phyloP scores from a whole-genome alignment of 176 grass and related monocot species.

The Eleusine coracana region DNA sequence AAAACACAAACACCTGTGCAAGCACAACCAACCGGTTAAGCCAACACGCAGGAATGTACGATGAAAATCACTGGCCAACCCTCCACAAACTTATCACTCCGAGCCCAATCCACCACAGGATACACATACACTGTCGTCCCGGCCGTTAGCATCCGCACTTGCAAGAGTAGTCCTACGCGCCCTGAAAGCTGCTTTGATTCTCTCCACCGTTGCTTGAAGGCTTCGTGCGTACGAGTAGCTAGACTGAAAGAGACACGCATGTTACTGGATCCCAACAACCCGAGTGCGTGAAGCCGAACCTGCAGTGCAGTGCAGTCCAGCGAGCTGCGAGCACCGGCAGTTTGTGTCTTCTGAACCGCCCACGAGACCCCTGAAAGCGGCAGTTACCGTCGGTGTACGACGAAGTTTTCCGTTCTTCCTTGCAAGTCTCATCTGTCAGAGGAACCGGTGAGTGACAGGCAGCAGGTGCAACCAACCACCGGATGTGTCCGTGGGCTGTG shows the following conservation, averaged over 20 bases:
- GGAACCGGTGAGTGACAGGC: not conserved
- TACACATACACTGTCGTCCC: not conserved
- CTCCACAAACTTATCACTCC: too few relatives aligned
- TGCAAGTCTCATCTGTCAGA: not conserved
- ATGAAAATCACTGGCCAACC: too few relatives aligned
- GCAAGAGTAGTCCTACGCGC: not conserved
- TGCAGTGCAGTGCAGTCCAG: not conserved
- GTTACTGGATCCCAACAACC: not conserved
- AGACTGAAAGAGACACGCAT: not conserved
- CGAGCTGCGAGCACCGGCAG: not conserved
- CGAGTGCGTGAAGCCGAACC: not conserved
- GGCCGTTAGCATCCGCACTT: not conserved
- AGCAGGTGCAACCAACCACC: conserved; percentile 10
- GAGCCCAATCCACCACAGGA: too few relatives aligned
- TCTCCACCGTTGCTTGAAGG: not conserved
- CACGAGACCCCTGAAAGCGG: not conserved
- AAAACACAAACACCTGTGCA: too few relatives aligned
- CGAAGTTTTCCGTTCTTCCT: not conserved
- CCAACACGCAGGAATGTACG: too few relatives aligned
- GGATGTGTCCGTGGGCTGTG: too few relatives aligned
- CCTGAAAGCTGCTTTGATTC: conserved; percentile 4
- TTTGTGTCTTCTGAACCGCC: not conserved
- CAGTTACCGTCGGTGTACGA: not conserved
- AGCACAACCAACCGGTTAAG: too few relatives aligned
- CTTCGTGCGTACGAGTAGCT: not conserved